Evolutionary conservation across 257 asterid genomes (phyloP).

Genomic region (Osmanthus fragrans): DNA sequence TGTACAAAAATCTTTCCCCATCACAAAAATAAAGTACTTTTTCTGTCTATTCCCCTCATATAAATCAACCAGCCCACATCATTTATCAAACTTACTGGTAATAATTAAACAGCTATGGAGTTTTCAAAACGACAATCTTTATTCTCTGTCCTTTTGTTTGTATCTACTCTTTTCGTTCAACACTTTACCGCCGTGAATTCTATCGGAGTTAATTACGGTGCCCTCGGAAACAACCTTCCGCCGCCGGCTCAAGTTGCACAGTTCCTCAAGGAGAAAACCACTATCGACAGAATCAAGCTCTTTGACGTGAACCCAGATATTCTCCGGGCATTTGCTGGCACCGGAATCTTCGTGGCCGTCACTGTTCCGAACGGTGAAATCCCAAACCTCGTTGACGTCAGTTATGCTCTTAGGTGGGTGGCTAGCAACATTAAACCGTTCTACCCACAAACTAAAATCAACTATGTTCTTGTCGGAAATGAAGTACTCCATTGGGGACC

Average conservation of each 20-base stretch:
- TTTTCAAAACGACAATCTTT: not conserved
- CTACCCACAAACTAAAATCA: constrained; percentile 62
- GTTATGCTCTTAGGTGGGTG: constrained; percentile 55
- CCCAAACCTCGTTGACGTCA: constrained; percentile 48
- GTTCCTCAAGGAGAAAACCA: constrained; percentile 65
- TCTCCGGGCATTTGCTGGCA: constrained; percentile 72
- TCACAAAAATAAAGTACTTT: too few species aligned
- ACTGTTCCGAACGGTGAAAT: constrained; percentile 86
- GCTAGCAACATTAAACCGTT: constrained; percentile 60
- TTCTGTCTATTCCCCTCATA: not conserved
- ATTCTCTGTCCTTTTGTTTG: constrained; percentile 31
- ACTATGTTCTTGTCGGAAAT: constrained; percentile 73
- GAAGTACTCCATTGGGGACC: constrained; percentile 97
- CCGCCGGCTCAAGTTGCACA: constrained; percentile 74
- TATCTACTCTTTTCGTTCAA: constrained; percentile 26
- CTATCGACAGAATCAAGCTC: constrained; percentile 70
- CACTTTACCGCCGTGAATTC: constrained; percentile 36
- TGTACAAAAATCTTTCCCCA: too few species aligned
- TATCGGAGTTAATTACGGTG: constrained; percentile 92
- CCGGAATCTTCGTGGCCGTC: constrained; percentile 73
- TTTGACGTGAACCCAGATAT: constrained; percentile 84
- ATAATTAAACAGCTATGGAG: not conserved
- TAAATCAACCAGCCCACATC: not conserved
- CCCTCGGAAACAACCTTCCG: constrained; percentile 83
- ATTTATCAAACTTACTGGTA: not conserved